phyloP scores from a whole-genome alignment of 2,329 filamentous ascomycete genomes.

The Colletotrichum spinosum region DNA sequence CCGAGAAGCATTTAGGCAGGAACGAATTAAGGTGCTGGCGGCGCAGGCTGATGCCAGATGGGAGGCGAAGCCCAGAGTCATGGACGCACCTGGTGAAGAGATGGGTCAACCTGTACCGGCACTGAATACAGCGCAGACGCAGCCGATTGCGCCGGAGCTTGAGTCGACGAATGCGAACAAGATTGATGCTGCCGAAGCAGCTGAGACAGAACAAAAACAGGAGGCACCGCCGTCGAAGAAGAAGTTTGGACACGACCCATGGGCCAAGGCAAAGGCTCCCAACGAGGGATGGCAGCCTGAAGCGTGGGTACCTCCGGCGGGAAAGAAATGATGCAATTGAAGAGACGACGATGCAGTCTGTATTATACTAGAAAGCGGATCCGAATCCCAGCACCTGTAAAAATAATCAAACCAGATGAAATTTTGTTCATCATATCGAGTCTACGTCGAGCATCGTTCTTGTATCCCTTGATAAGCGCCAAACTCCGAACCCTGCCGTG shows the following conservation, averaged over 20 bases:
- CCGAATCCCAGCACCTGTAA: slow-evolving; percentile 16
- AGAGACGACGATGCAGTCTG: neutral
- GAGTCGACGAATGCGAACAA: slow-evolving; percentile 19
- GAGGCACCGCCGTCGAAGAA: slow-evolving; percentile 6
- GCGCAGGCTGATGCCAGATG: slow-evolving; percentile 73
- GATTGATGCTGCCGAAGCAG: slow-evolving; percentile 10
- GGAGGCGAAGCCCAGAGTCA: slow-evolving; percentile 67
- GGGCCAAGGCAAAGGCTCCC: slow-evolving; percentile 66
- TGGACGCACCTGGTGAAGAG: slow-evolving; percentile 51
- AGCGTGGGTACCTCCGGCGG: slow-evolving; percentile 67
- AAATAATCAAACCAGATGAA: slow-evolving; percentile 16
- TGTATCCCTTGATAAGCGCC: slow-evolving; percentile 6
- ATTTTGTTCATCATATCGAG: neutral
- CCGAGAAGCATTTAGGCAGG: slow-evolving; percentile 63
- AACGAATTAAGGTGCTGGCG: slow-evolving; percentile 66
- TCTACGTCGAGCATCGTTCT: neutral
- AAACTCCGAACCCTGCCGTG: slow-evolving; percentile 18
- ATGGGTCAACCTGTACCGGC: slow-evolving; percentile 44
- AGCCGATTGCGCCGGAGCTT: slow-evolving; percentile 32
- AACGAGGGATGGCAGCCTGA: slow-evolving; percentile 76
- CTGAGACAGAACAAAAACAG: slow-evolving; percentile 5
- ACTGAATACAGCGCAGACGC: slow-evolving; percentile 39
- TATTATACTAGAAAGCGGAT: slow-evolving; percentile 29
- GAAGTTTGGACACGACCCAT: slow-evolving; percentile 60
- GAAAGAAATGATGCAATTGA: slow-evolving; percentile 43